phyloP scores from a whole-genome alignment of 306 rosid genomes.

The Corylus americana region DNA sequence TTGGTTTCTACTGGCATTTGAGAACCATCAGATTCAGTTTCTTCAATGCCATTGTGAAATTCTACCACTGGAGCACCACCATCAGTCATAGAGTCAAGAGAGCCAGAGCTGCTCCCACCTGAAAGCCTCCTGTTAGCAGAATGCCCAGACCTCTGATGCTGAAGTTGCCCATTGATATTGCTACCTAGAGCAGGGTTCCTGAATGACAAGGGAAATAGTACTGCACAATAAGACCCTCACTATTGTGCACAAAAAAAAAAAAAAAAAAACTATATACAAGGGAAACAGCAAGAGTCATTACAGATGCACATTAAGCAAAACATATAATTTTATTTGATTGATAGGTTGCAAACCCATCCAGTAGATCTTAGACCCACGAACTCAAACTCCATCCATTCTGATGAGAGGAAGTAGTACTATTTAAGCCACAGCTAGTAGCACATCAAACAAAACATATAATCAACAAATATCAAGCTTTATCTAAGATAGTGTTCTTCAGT shows the following conservation, averaged over 20 bases:
- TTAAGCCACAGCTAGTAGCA: neutral
- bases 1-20: constrained; percentile 36
- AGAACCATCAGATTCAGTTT: constrained; percentile 48
- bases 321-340: neutral
- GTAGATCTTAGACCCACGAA: neutral
- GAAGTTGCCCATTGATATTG: constrained; percentile 46
- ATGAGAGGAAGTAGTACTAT: neutral
- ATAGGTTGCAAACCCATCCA: neutral
- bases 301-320: constrained; percentile 15
- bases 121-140: constrained; percentile 58
- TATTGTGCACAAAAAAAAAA: constrained; percentile 2
- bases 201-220: constrained; percentile 17
- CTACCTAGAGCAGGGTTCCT: constrained; percentile 48
- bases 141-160: constrained; percentile 37
- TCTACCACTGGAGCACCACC: constrained; percentile 33
- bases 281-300: neutral
- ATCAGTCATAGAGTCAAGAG: constrained; percentile 37
- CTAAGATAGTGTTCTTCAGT: neutral
- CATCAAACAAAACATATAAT: constrained; percentile 6
- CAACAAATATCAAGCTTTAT: neutral
- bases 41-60: constrained; percentile 43
- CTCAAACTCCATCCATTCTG: neutral
- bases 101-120: constrained; percentile 33
- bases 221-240: constrained; percentile 1
- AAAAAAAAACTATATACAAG: neutral